phyloP scores from a whole-genome alignment of 2,329 filamentous ascomycete genomes.

The Beauveria australis region DNA sequence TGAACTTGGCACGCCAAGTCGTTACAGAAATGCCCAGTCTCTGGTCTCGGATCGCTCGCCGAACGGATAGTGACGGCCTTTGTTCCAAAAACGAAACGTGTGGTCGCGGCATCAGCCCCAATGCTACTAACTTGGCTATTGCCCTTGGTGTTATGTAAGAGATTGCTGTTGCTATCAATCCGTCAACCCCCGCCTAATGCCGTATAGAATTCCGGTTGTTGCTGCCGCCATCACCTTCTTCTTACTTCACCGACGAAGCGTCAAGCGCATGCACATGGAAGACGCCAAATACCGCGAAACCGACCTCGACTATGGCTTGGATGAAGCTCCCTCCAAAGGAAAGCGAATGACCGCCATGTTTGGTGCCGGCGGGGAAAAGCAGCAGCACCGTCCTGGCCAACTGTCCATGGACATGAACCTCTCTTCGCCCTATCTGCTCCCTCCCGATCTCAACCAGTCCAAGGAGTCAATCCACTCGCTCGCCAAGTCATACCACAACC shows the following conservation, averaged over 20 bases:
- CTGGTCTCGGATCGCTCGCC: conserved; percentile 4
- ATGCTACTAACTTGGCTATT: conserved; percentile 56
- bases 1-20: conserved; percentile 3
- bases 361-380: conserved; percentile 49
- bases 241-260: conserved; percentile 70
- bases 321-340: conserved; percentile 32
- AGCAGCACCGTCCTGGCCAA: conserved; percentile 39
- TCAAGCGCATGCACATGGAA: conserved; percentile 63
- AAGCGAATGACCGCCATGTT: conserved; percentile 27
- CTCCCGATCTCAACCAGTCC: conserved; percentile 69
- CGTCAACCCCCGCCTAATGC: conserved; percentile 14
- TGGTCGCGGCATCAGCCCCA: conserved; percentile 50
- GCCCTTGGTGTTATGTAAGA: conserved; percentile 64
- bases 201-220: conserved; percentile 63
- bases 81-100: conserved; percentile 36
- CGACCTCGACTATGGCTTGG: conserved; percentile 87
- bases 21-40: neutral
- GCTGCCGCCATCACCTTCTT: conserved; percentile 59
- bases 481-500: conserved; percentile 62
- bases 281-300: conserved; percentile 82
- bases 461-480: conserved; percentile 81
- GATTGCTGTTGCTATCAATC: neutral
- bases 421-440: conserved; percentile 86
- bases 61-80: neutral
- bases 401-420: conserved; percentile 68